These are phyloP conservation scores for Boletus huronensis DNA, from an alignment of 768 basidiomycete genomes.

Conservation along the genomic window DNA sequence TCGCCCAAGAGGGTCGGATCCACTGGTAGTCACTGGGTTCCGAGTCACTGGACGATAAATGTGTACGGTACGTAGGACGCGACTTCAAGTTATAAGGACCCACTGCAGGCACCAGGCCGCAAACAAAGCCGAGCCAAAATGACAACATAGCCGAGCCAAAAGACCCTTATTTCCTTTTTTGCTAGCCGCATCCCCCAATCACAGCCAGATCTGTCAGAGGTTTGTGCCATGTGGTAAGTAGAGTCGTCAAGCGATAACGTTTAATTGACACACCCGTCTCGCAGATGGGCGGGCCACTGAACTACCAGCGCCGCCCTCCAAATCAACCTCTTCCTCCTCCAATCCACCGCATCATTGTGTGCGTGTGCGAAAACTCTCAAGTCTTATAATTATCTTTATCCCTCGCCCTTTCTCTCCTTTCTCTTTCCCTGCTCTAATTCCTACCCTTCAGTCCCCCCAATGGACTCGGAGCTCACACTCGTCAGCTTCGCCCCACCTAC, in stretches of 20 bases:
- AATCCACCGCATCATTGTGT: neutral
- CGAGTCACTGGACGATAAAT: neutral
- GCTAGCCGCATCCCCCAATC: neutral
- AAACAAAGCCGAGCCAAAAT: too few relatives aligned
- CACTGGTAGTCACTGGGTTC: too few relatives aligned
- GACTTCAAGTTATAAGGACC: too few relatives aligned
- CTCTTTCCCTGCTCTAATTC: neutral
- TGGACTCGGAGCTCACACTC: constrained; percentile 30
- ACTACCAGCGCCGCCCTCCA: neutral
- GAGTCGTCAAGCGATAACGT: neutral
- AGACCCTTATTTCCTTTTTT: neutral
- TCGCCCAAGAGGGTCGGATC: too few relatives aligned
- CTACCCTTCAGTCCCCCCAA: neutral
- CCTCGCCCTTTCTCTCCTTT: neutral
- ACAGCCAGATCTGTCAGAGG: neutral
- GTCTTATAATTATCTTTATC: neutral
- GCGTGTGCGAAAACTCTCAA: neutral
- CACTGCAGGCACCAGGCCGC: too few relatives aligned
- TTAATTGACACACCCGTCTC: neutral
- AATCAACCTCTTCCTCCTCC: neutral
- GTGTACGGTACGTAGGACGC: too few relatives aligned
- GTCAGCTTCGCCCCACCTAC: constrained; percentile 26
- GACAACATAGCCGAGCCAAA: too few relatives aligned
- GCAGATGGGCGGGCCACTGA: too few relatives aligned
- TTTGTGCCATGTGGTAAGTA: neutral